phyloP scores from a whole-genome alignment of 1,284 basidiomycete genomes.

The Cronartium quercuum region DNA sequence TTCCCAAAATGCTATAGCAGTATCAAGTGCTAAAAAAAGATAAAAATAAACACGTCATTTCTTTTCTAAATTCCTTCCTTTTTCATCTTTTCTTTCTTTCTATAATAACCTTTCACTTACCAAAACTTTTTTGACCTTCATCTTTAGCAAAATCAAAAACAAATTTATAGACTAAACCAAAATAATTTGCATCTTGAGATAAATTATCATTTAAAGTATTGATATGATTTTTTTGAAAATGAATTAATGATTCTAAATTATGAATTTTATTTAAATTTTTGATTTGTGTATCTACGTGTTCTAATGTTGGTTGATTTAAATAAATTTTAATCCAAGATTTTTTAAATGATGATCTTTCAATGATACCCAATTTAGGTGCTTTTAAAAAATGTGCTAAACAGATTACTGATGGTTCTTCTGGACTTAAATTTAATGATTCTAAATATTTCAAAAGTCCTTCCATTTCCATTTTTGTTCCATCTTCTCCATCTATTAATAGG shows the following conservation, averaged over 20 bases:
- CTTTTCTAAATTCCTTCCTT: too few relatives aligned
- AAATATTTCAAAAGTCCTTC: conserved; percentile 31
- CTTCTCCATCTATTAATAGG: conserved; percentile 1
- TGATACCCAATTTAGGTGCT: conserved; percentile 19
- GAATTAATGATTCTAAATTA: neutral
- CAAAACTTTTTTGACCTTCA: conserved; percentile 39
- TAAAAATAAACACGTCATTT: neutral
- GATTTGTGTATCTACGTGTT: neutral
- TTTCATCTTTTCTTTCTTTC: too few relatives aligned
- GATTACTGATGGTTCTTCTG: conserved; percentile 34
- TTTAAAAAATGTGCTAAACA: conserved; percentile 27
- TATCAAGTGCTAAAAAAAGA: conserved; percentile 15
- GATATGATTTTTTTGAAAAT: conserved; percentile 5
- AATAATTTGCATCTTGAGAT: conserved; percentile 19
- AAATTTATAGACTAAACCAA: conserved; percentile 35
- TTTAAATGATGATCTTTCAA: conserved; percentile 9
- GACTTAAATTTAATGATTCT: conserved; percentile 4
- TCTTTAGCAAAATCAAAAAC: conserved; percentile 37
- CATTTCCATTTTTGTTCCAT: conserved; percentile 26
- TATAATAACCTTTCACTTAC: neutral
- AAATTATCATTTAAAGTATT: conserved; percentile 10
- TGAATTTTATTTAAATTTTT: neutral
- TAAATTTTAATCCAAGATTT: conserved; percentile 13
- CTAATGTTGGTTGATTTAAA: neutral
- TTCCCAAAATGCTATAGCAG: conserved; percentile 35